Percentiles rank a stretch among this genome's conserved stretches.
Conservation (phyloP, 495 filamentous ascomycete genomes). For the Penicillium dipodomyicola region DNA sequence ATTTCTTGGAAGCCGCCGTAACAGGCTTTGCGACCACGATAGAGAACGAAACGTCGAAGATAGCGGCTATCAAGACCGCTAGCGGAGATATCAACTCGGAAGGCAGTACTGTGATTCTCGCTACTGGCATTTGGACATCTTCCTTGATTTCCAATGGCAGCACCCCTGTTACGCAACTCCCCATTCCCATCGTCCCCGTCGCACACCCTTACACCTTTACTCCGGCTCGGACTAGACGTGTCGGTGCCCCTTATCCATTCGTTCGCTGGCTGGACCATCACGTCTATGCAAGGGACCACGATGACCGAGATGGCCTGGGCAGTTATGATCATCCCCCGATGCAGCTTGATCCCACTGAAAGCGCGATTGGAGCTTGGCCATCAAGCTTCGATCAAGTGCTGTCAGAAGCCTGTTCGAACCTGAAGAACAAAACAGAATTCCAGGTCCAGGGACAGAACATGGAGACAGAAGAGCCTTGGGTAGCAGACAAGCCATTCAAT, state of each 20-base stretch:
- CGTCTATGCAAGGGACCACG: conserved; percentile 38
- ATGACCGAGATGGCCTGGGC: conserved; percentile 31
- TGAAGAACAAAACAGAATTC: conserved; percentile 19
- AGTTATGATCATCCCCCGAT: conserved; percentile 34
- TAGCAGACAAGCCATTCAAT: conserved; percentile 28
- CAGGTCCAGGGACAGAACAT: conserved; percentile 9
- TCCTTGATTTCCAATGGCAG: conserved; percentile 14
- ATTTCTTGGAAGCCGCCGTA: conserved; percentile 26
- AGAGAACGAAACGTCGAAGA: background rate
- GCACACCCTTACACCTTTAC: conserved; percentile 39
- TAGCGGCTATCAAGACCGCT: conserved; percentile 16
- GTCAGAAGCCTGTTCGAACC: conserved; percentile 19
- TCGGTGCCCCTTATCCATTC: conserved; percentile 23
- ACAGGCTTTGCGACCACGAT: conserved; percentile 12
- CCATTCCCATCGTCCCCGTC: conserved; percentile 35
- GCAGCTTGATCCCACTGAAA: conserved; percentile 18
- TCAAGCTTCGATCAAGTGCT: conserved; percentile 28
- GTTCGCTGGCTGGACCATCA: conserved; percentile 38
- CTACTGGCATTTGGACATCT: conserved; percentile 35
- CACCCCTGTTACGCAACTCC: conserved; percentile 9
- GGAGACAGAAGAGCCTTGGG: conserved; percentile 6
- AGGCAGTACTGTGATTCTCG: conserved; percentile 27
- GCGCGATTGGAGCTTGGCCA: conserved; percentile 31
- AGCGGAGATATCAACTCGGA: conserved; percentile 24
- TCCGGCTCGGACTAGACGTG: conserved; percentile 11